Evolutionary conservation across 331 rosid genomes (phyloP).

Genomic region (Rosa hybrid): DNA sequence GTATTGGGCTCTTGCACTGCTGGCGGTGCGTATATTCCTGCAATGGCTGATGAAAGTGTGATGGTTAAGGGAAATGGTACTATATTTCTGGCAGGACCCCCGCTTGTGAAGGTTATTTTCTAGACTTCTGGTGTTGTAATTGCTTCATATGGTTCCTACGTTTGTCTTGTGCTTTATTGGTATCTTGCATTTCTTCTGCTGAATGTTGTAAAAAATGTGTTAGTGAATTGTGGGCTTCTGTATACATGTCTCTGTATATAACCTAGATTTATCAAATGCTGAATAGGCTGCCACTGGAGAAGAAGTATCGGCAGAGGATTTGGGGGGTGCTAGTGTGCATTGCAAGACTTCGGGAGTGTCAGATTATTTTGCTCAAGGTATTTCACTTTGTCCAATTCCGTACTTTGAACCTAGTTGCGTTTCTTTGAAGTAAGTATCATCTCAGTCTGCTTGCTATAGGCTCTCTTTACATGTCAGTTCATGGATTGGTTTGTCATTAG

Average conservation of each 20-base stretch:
- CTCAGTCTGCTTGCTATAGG: too few relatives aligned
- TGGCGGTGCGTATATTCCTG: constrained; percentile 97
- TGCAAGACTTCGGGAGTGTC: constrained; percentile 96
- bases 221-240: not conserved
- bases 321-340: constrained; percentile 89
- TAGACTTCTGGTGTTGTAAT: constrained; percentile 20
- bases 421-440: too few relatives aligned
- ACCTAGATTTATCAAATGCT: constrained; percentile 28
- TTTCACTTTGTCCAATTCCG: constrained; percentile 9
- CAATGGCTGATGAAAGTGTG: constrained; percentile 98
- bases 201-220: not conserved
- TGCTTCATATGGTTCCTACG: constrained; percentile 21
- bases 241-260: constrained; percentile 10
- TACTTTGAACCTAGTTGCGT: not conserved
- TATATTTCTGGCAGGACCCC: constrained; percentile 94
- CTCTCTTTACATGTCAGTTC: not conserved
- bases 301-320: constrained; percentile 91
- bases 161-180: constrained; percentile 1
- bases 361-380: constrained; percentile 97
- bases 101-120: constrained; percentile 80
- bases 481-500: not conserved
- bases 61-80: constrained; percentile 98
- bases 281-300: constrained; percentile 96
- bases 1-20: constrained; percentile 97
- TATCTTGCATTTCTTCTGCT: constrained; percentile 7